Evolutionary conservation across 2,329 filamentous ascomycete species (phyloP).

Genomic region (Stachybotrys elegans): DNA sequence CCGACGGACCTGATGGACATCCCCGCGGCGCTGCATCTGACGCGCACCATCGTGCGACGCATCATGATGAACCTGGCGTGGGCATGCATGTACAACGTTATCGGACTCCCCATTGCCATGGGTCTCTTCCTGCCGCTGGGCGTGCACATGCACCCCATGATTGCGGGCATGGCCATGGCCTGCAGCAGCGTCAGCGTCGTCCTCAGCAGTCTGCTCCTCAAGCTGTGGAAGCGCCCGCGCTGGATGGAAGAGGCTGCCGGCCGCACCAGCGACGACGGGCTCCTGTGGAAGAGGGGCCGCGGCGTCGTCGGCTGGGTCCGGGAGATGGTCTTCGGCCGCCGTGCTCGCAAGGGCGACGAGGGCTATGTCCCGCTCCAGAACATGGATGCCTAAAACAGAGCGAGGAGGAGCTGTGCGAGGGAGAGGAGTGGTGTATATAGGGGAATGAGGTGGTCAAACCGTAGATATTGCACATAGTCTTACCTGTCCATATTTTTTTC

Average conservation of each 20-base stretch:
- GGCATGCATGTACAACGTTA: constrained; percentile 87
- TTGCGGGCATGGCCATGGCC: constrained; percentile 92
- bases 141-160: constrained; percentile 84
- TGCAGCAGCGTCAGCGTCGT: constrained; percentile 87
- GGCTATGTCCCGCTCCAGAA: constrained; percentile 57
- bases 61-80: constrained; percentile 93
- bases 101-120: constrained; percentile 95
- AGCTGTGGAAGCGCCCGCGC: constrained; percentile 75
- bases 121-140: constrained; percentile 90
- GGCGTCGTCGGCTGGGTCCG: constrained; percentile 36
- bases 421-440: background rate
- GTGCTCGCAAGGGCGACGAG: constrained; percentile 39
- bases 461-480: too few species aligned
- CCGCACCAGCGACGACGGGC: constrained; percentile 48
- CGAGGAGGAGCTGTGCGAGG: constrained; percentile 8
- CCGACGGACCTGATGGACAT: constrained; percentile 88
- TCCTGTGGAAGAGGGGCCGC: constrained; percentile 36
- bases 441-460: too few species aligned
- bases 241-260: constrained; percentile 78
- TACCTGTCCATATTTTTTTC: too few species aligned
- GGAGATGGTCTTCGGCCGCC: constrained; percentile 32
- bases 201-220: constrained; percentile 73
- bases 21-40: constrained; percentile 78
- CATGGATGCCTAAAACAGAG: constrained; percentile 37
- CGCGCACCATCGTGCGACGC: constrained; percentile 78